Evolutionary conservation across 2,329 filamentous ascomycete species (phyloP), one percentile per base, ranked within the genome.

Genomic region (Arthroderma sp.): DNA sequence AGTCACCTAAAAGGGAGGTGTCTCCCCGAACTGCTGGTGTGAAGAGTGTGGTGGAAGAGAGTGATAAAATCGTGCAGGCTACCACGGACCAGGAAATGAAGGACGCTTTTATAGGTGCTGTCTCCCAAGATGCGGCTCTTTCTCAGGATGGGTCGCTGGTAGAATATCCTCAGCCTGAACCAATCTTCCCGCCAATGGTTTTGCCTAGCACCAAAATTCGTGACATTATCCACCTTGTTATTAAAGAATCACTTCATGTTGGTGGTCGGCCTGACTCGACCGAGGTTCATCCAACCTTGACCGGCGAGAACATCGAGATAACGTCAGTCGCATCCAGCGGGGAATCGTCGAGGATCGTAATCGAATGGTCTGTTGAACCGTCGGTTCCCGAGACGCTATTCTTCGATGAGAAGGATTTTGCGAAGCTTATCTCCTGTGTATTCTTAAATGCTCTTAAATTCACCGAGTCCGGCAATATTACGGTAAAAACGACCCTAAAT

Each of bases 391-490:
- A 71, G 32, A 63, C 61, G 4, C 52, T 71, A 29, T 61, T 66
- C 38, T 67, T 78, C 38, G 77, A 81, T 53, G 77, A 81, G 55
- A 71, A 76, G 52, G 77, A 81, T 48, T 61, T 81, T 32, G 71
- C 73, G 38, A 81, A 81, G 54, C 63, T 80, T 53, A 71, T 81
- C 2, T 80, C 76, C 3, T 79, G 76, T 50, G 71, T 81, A 2
- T 73, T 78, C 36, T 55, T 79, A 29, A 84, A 84, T 56, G 80
- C 80, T 3, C 70, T 83, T 53, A 84, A 84, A 57, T 84, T 84
- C 54, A 83, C 80, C 0, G 77, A 81, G 46, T 68, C 70, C 44
- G 80, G 81, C 5, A 67, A 62, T 8, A 80, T 85, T 45, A 71
- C 63, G 1, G 62, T 84, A 8, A 61, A 61, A 39, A 75, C 73